Evolutionary conservation across 108 stramenopile genomes (phyloP).

Genomic region (Pseudonitzschia multiseries): DNA sequence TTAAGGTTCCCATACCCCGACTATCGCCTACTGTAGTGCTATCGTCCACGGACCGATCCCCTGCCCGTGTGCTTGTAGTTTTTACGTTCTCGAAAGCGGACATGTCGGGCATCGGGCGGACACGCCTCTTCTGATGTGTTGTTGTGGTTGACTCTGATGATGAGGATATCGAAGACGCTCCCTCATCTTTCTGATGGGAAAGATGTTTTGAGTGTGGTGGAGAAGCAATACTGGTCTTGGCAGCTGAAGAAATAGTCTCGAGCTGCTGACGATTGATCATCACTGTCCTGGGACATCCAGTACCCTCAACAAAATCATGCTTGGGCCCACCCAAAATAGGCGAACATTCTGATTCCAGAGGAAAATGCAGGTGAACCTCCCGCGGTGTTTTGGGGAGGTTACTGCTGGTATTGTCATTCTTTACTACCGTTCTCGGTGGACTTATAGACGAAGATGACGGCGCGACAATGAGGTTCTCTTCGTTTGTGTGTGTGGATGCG

Average conservation of each 20-base stretch:
- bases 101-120: constrained; percentile 81
- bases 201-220: not conserved
- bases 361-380: constrained; percentile 48
- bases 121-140: constrained; percentile 39
- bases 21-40: constrained; percentile 16
- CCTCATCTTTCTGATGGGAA: not conserved
- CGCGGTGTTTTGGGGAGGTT: constrained; percentile 22
- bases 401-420: not conserved
- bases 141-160: constrained; percentile 23
- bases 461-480: constrained; percentile 7
- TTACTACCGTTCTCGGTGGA: constrained; percentile 6
- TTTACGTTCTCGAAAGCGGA: constrained; percentile 65
- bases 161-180: constrained; percentile 2
- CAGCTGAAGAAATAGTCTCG: not conserved
- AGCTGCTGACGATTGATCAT: constrained; percentile 3
- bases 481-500: constrained; percentile 19
- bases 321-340: constrained; percentile 43
- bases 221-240: not conserved
- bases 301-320: constrained; percentile 9
- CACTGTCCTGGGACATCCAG: not conserved
- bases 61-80: constrained; percentile 37
- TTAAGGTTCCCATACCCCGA: constrained; percentile 19
- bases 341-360: constrained; percentile 46
- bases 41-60: constrained; percentile 44
- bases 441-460: not conserved